Percentiles rank a stretch among this genome's conserved stretches.
These are phyloP conservation scores for Podaxis mareebaensis DNA, from an alignment of 768 basidiomycete species.

Conservation along the genomic window DNA sequence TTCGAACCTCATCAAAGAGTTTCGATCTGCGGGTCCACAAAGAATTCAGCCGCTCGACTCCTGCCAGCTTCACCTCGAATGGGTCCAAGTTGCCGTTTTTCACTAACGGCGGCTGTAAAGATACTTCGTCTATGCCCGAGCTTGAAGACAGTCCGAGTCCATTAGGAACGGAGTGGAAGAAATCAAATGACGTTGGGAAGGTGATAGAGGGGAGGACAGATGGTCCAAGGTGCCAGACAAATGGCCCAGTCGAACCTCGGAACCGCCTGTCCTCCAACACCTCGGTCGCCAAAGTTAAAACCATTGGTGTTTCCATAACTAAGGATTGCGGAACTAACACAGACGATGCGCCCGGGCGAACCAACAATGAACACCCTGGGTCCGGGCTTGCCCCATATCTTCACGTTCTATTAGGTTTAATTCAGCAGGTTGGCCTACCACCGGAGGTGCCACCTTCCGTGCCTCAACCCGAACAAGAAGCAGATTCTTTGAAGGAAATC, in stretches of 20 bases:
- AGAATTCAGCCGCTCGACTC: neutral
- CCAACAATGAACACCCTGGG: neutral
- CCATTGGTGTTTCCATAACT: slow-evolving; percentile 32
- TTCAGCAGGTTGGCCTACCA: too few relatives aligned
- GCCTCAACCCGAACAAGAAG: neutral
- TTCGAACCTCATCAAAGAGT: neutral
- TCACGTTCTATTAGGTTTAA: too few relatives aligned
- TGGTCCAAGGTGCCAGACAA: neutral
- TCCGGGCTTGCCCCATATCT: too few relatives aligned
- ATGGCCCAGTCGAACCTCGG: neutral
- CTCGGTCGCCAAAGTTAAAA: slow-evolving; percentile 28
- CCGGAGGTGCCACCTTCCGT: too few relatives aligned
- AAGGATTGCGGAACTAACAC: slow-evolving; percentile 5
- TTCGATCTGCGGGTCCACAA: neutral
- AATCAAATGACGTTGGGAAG: neutral
- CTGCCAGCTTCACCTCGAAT: too few relatives aligned
- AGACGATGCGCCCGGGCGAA: neutral
- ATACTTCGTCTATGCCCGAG: neutral
- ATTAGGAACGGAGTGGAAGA: neutral
- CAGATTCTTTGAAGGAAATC: neutral
- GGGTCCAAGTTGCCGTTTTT: neutral
- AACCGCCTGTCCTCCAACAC: slow-evolving; percentile 10
- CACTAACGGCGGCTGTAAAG: neutral
- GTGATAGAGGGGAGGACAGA: neutral
- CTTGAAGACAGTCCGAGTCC: neutral